Base-by-base conservation (phyloP, 2,329 filamentous ascomycete genomes). In the Botrytis tulipae region DNA sequence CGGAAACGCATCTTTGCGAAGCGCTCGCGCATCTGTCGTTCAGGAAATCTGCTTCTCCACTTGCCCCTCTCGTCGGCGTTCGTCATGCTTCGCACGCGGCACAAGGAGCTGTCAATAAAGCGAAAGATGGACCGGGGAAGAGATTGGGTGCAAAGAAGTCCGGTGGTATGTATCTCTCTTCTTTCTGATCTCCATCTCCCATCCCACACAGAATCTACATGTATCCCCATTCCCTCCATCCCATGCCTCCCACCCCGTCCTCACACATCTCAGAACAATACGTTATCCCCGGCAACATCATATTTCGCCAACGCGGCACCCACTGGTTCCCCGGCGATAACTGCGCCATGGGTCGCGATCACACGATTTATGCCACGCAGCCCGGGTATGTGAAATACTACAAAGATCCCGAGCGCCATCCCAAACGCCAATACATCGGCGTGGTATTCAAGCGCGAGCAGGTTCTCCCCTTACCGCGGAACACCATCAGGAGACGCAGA, bases 341-440 rank as follows among this genome's bases (percentile, higher is more conserved):
- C 84, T 93, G 93, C 83, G 93, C 91, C 79, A 95, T 98, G 86
- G 96, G 96, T 69, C 92, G 96, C 75, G 95, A 99, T 83, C 96
- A 98, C 86, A 98, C 95, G 69, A 97, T 99, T 82, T 97, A 93
- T 83, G 91, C 96, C 71, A 91, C 90, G 74, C 89, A 92, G 73
- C 87, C 92, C 5, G 96, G 96, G 76, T 99, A 97, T 83, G 96
- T 99, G 75, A 94, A 96, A 79, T 99, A 97, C 88, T 99, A 99
- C 87, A 90, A 92, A 81, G 95, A 99, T 81, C 94, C 95, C 0
- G 83, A 87, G 46, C 88, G 86, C 74, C 94, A 98, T 83, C 93
- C 95, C 0, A 92, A 94, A 78, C 89, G 95, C 75, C 93, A 97
- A 82, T 99, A 95, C 86, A 99, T 99, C 80, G 96, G 96, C 75